Conservation (phyloP, 371 early-diverging fungal species). For the Mortierella sp. region DNA sequence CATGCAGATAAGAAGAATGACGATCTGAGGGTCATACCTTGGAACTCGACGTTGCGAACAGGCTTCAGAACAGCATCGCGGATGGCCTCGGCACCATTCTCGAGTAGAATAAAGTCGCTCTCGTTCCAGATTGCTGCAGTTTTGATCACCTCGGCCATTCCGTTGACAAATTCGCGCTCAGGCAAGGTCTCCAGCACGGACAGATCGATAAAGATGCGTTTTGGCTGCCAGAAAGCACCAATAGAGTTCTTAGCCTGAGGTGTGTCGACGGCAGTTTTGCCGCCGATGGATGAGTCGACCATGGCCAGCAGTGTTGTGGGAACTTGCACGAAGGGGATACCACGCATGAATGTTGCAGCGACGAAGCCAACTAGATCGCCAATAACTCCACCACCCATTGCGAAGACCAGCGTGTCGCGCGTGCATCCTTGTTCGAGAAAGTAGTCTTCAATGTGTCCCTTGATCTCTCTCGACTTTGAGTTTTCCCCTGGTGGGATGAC, state of each 20-base stretch:
- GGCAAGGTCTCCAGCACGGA: constrained; percentile 89
- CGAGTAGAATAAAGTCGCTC: constrained; percentile 88
- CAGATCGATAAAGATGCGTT: constrained; percentile 92
- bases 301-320: constrained; percentile 97
- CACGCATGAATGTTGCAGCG: constrained; percentile 98
- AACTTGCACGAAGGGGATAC: constrained; percentile 92
- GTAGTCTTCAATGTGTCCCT: constrained; percentile 93
- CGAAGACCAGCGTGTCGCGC: constrained; percentile 93
- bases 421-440: constrained; percentile 87
- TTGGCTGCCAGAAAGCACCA: constrained; percentile 97
- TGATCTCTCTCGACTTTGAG: constrained; percentile 88
- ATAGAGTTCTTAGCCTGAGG: constrained; percentile 96
- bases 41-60: constrained; percentile 56
- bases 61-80: constrained; percentile 75
- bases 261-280: constrained; percentile 97
- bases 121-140: constrained; percentile 95
- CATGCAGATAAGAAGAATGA: constrained; percentile 4
- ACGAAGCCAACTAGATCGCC: constrained; percentile 97
- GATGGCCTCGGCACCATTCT: constrained; percentile 84
- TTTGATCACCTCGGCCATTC: constrained; percentile 98
- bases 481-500: constrained; percentile 92
- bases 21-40: constrained; percentile 56
- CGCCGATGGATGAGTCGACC: constrained; percentile 98
- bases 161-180: constrained; percentile 93
- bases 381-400: constrained; percentile 97